Conservation (phyloP, 2,329 filamentous ascomycete species). For the Aspergillus felis region DNA sequence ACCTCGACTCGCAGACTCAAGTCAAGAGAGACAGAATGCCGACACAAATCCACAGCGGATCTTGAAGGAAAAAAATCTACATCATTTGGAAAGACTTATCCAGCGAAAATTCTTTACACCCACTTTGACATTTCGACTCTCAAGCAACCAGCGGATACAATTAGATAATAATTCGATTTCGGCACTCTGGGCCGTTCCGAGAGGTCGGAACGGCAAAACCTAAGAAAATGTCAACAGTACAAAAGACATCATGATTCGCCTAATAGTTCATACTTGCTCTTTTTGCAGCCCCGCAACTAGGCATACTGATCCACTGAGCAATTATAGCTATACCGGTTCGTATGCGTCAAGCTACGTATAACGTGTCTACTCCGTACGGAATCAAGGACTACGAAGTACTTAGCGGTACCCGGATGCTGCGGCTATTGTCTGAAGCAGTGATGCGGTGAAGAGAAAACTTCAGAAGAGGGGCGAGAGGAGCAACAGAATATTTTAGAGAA, state of each 20-base stretch:
- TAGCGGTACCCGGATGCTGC: neutral
- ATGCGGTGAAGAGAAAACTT: neutral
- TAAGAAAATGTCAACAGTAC: neutral
- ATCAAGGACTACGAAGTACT: neutral
- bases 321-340: neutral
- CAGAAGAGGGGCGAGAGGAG: neutral
- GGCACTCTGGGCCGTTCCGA: neutral
- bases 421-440: neutral
- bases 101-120: neutral
- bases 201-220: neutral
- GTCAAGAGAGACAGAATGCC: neutral
- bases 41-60: constrained; percentile 18
- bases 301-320: neutral
- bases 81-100: neutral
- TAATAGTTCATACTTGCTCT: neutral
- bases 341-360: neutral
- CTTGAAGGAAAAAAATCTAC: constrained; percentile 4
- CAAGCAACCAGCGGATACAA: neutral
- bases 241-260: neutral
- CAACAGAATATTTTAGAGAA: neutral
- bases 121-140: neutral
- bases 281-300: neutral
- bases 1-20: neutral
- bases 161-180: neutral
- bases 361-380: neutral